These are phyloP conservation scores for Pythium coloratum DNA, from an alignment of 352 stramenopile genomes.

Conservation along the genomic window DNA sequence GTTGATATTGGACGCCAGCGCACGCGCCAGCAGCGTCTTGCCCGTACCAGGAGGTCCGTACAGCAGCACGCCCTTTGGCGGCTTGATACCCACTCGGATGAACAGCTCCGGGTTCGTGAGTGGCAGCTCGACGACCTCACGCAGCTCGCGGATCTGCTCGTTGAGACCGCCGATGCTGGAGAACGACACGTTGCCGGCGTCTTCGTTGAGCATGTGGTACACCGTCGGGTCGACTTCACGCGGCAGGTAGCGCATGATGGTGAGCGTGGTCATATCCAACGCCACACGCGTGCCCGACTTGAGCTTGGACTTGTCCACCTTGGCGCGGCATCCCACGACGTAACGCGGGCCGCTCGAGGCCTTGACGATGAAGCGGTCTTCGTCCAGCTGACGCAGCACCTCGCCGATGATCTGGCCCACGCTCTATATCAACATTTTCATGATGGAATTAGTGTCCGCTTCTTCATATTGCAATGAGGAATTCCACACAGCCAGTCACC, in stretches of 20 bases:
- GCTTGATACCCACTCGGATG: slow-evolving; percentile 97
- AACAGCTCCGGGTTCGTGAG: slow-evolving; percentile 99
- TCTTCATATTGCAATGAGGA: not conserved
- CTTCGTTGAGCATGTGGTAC: slow-evolving; percentile 99
- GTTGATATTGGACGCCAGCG: slow-evolving; percentile 98
- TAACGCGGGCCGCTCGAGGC: slow-evolving; percentile 97
- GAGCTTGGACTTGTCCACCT: slow-evolving; percentile 95
- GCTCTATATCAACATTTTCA: slow-evolving; percentile 60
- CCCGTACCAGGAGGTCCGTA: slow-evolving; percentile 99
- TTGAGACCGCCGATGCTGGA: slow-evolving; percentile 98
- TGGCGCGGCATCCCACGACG: slow-evolving; percentile 96
- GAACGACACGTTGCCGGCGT: slow-evolving; percentile 97
- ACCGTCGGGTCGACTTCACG: slow-evolving; percentile 99
- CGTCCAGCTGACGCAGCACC: slow-evolving; percentile 97
- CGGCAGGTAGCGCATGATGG: slow-evolving; percentile 98
- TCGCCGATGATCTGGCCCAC: slow-evolving; percentile 99
- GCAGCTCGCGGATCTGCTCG: slow-evolving; percentile 98
- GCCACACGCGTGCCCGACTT: slow-evolving; percentile 97
- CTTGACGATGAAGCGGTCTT: slow-evolving; percentile 99
- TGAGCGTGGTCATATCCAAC: slow-evolving; percentile 99
- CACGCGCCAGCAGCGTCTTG: slow-evolving; percentile 98
- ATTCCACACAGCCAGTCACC: not conserved
- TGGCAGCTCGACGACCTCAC: slow-evolving; percentile 97
- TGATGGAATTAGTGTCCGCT: not conserved
- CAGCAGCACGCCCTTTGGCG: slow-evolving; percentile 96